Base-by-base conservation (phyloP, 2,329 filamentous ascomycete species). In the Diaporthe sp. region DNA sequence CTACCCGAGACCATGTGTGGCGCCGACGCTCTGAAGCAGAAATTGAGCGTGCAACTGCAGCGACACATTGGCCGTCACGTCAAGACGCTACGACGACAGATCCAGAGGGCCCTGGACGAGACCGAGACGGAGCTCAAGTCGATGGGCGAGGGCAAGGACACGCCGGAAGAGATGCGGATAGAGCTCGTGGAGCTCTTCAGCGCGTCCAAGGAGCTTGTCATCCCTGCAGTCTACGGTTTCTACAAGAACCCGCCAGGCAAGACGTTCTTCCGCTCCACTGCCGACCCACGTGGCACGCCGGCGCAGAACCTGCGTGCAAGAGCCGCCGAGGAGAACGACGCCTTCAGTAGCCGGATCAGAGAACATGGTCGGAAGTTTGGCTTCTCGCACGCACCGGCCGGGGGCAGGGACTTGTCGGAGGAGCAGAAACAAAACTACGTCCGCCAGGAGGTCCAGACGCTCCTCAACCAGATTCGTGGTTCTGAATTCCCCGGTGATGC, bases 231-330 rank as follows among this genome's bases (percentile, higher is more conserved):
- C 35, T 87, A 89, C 71, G 87, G 87, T 67, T 88, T 87, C 81
- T 89, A 89, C 84, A 89, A 89, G 82, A 89, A 89, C 75, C 87
- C 87, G 0, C 86, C 87, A 22, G 86, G 86, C 73, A 87, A 87
- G 78, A 84, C 82, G 71, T 89, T 89, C 82, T 89, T 89, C 78
- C 83, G 87, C 9, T 82, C 86, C 12, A 86, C 87, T 15, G 87
- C 86, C 3, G 86, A 84, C 57, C 85, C 87, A 17, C 85, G 86
- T 74, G 87, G 87, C 33, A 89, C 87, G 0, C 87, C 87, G 0
- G 84, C 87, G 0, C 87, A 88, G 73, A 88, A 89, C 77, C 82
- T 89, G 9, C 85, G 87, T 9, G 87, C 87, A 4, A 85, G 87
- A 3, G 86, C 87, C 9, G 84, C 86, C 6, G 87, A 89, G 75